Evolutionary conservation across 1,284 basidiomycete genomes (phyloP).

Genomic region (Cryptococcus wingfieldii): DNA sequence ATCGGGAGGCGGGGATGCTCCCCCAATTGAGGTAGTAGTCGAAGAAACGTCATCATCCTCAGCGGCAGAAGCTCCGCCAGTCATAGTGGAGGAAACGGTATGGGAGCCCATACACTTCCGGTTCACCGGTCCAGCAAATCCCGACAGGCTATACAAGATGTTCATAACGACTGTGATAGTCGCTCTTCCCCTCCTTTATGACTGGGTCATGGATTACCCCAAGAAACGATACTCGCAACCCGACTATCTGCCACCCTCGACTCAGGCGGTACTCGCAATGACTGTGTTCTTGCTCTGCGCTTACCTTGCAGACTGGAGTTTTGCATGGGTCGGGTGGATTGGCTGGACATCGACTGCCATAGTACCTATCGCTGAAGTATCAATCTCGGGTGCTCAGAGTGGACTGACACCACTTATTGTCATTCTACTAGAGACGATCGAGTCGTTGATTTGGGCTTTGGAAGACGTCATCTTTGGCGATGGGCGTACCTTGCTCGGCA

Average conservation of each 20-base stretch:
- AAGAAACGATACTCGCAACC: slow-evolving; percentile 8
- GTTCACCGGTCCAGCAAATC: slow-evolving; percentile 22
- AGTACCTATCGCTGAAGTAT: slow-evolving; percentile 10
- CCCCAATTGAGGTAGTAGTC: background rate
- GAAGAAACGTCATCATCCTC: slow-evolving; percentile 1
- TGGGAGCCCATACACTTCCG: slow-evolving; percentile 16
- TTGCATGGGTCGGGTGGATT: slow-evolving; percentile 9
- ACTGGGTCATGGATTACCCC: slow-evolving; percentile 23
- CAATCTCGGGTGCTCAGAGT: slow-evolving; percentile 3
- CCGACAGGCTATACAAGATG: slow-evolving; percentile 23
- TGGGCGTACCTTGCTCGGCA: slow-evolving; percentile 19
- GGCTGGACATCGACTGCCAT: background rate
- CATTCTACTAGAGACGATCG: slow-evolving; percentile 13
- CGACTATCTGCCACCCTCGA: slow-evolving; percentile 15
- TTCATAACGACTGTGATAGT: slow-evolving; percentile 15
- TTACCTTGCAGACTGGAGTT: slow-evolving; percentile 18
- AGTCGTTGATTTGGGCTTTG: slow-evolving; percentile 16
- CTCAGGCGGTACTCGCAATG: slow-evolving; percentile 19
- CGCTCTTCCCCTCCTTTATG: slow-evolving; percentile 18
- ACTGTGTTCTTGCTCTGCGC: slow-evolving; percentile 13
- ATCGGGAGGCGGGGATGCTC: slow-evolving; percentile 1
- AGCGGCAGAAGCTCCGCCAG: slow-evolving; percentile 1
- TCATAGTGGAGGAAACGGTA: slow-evolving; percentile 8
- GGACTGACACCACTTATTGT: slow-evolving; percentile 17
- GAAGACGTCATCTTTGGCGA: slow-evolving; percentile 32